These are phyloP conservation scores for Capniomyces stellatus DNA, from an alignment of 371 early-diverging fungal genomes.

Conservation along the genomic window DNA sequence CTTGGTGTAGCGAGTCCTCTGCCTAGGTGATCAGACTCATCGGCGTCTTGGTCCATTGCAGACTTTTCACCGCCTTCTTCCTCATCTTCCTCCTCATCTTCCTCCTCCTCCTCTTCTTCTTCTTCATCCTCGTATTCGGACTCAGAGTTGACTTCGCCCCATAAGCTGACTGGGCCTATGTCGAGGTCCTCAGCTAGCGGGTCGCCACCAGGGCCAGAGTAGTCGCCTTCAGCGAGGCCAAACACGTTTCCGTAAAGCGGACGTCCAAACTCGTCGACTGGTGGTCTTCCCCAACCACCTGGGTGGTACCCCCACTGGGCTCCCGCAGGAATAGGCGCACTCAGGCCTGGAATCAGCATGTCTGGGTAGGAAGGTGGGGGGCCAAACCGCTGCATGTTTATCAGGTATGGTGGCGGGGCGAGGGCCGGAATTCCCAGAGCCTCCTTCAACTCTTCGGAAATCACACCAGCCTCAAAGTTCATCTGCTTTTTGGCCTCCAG, in stretches of 20 bases:
- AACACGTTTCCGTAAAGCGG: constrained; percentile 96
- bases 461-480: constrained; percentile 72
- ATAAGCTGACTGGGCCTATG: constrained; percentile 7
- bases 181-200: not conserved
- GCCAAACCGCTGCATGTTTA: constrained; percentile 97
- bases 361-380: constrained; percentile 92
- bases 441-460: constrained; percentile 67
- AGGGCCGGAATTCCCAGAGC: constrained; percentile 82
- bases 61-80: constrained; percentile 32
- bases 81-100: constrained; percentile 28
- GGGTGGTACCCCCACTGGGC: constrained; percentile 98
- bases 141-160: constrained; percentile 35
- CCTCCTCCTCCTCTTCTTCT: constrained; percentile 43
- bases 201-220: constrained; percentile 20
- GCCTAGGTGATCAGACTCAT: constrained; percentile 8
- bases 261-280: constrained; percentile 86
- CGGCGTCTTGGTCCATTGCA: constrained; percentile 25
- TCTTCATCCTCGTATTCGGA: constrained; percentile 44
- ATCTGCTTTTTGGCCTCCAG: constrained; percentile 79
- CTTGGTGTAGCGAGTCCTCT: constrained; percentile 77
- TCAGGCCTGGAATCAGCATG: constrained; percentile 87
- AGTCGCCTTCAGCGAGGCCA: constrained; percentile 31
- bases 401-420: constrained; percentile 96
- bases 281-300: constrained; percentile 96
- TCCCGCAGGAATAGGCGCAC: constrained; percentile 92